Base-by-base conservation (phyloP, 345 rosid genomes). In the Bretschneidera sinensis region DNA sequence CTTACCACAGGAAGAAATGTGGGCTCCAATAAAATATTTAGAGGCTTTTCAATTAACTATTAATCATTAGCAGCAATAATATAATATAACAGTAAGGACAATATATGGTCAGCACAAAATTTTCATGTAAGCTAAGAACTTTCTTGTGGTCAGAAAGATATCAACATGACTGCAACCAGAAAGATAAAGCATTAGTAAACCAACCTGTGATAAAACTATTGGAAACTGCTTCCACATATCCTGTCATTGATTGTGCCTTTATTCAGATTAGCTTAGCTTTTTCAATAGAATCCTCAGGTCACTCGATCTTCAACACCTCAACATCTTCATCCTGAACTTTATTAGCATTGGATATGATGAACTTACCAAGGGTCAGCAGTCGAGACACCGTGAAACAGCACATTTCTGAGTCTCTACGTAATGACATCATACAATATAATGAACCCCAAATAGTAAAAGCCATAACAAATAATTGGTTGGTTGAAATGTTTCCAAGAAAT, bases 201-300 rank as follows among this genome's bases (percentile, higher is more conserved):
- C 9, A 69, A 91, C 99, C 99, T 63, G 99, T 90, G 64, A 88
- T 77, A 62, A 94, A 94, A 73, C 97, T 83, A 72, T 78, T 77
- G 31, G 91, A 82, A 60, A 91, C 85, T 15, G 91, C 88, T 79
- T 88, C 92, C 17, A 82, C 68, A 25, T 82, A 82, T 77, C 76
- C 91, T 20, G 79, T 76, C 92, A 91, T 82, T 21, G 81, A 75
- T 61, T 82, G 86, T 28, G 95, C 89, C 74, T 80, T 88, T 49
- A 64, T 48, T 71, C 82, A 83, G 62, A 91, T 82, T 60, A 91
- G 68, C 76, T 86, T 91, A 71, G 97, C 96, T 73, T 85, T 94
- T 24, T 83, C 97, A 54, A 83, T 64, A 45, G 96, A 84, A 77
- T 90, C 96, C 74, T 84, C 91, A 31, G 99, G 96, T 96, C 99